Percentiles rank a stretch among this genome's conserved stretches.
Conservation (phyloP, 352 stramenopile genomes). For the Globisporangium echinulatum region DNA sequence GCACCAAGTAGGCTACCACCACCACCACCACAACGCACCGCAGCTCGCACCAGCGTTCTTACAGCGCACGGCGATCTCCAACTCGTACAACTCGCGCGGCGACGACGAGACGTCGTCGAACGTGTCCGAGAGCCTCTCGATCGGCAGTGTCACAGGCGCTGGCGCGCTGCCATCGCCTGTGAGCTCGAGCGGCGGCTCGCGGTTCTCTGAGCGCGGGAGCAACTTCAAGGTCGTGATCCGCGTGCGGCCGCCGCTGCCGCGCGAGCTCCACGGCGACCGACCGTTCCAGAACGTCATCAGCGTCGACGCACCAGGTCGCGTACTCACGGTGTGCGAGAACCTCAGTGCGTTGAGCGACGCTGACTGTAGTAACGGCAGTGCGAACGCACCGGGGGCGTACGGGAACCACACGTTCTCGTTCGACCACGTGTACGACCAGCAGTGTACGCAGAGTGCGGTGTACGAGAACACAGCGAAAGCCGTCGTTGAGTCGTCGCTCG, state of each 20-base stretch:
- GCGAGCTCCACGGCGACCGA: conserved; percentile 83
- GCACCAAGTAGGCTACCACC: conserved; percentile 11
- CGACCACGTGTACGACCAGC: conserved; percentile 92
- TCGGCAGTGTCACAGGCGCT: conserved; percentile 8
- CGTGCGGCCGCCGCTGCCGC: conserved; percentile 80
- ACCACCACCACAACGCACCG: conserved; percentile 6
- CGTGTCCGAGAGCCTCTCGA: conserved; percentile 42
- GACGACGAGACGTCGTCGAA: conserved; percentile 62
- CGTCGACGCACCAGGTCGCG: conserved; percentile 78
- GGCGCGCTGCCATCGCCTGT: conserved; percentile 30
- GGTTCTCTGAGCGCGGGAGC: conserved; percentile 43
- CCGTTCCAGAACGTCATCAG: conserved; percentile 90
- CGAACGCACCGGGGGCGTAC: conserved; percentile 43
- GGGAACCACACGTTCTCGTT: conserved; percentile 91
- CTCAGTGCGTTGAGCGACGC: conserved; percentile 37
- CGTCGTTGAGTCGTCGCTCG: conserved; percentile 89
- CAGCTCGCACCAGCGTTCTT: conserved; percentile 24
- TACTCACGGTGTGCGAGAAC: conserved; percentile 88
- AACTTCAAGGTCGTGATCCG: conserved; percentile 94
- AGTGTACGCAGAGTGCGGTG: conserved; percentile 85
- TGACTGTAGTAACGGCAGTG: conserved; percentile 12
- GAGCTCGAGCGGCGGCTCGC: conserved; percentile 19
- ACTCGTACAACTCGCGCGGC: conserved; percentile 45
- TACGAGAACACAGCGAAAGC: conserved; percentile 92
- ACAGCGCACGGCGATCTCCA: conserved; percentile 63